phyloP scores from a whole-genome alignment of 371 early-diverging fungal species.

The Mucor plumbeus region DNA sequence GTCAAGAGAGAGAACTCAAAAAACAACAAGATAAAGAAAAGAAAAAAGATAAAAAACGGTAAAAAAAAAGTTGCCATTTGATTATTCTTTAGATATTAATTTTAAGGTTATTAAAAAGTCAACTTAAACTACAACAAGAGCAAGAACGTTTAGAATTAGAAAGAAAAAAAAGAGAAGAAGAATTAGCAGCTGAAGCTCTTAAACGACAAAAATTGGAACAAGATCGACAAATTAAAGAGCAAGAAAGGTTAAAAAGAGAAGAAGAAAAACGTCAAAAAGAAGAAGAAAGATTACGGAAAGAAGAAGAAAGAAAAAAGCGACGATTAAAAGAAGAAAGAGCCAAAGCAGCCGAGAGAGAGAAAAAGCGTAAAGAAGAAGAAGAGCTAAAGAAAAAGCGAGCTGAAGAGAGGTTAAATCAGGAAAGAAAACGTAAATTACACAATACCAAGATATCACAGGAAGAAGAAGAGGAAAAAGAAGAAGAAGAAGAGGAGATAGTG shows the following conservation, averaged over 20 bases:
- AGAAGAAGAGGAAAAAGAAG: conserved; percentile 23
- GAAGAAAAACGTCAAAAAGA: conserved; percentile 39
- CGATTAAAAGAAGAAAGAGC: conserved; percentile 13
- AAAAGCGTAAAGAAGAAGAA: conserved; percentile 61
- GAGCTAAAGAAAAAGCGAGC: conserved; percentile 55
- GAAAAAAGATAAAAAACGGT: conserved; percentile 66
- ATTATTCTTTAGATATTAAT: background rate
- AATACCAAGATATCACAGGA: conserved; percentile 17
- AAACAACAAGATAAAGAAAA: conserved; percentile 73
- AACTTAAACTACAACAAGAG: conserved; percentile 49
- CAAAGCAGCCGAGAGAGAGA: conserved; percentile 40
- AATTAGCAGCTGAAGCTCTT: conserved; percentile 39
- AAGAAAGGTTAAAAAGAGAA: conserved; percentile 34
- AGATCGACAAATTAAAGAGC: conserved; percentile 61
- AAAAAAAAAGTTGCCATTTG: conserved; percentile 12
- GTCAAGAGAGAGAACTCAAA: conserved; percentile 70
- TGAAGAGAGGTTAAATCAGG: conserved; percentile 46
- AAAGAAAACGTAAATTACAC: conserved; percentile 46
- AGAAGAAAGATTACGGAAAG: conserved; percentile 29
- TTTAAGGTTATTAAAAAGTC: conserved; percentile 23
- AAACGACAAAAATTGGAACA: conserved; percentile 40
- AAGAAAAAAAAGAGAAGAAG: conserved; percentile 46
- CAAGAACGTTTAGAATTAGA: conserved; percentile 53
- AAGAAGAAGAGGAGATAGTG: conserved; percentile 17
- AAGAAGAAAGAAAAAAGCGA: conserved; percentile 28